Evolutionary conservation across 352 stramenopile genomes (phyloP).

Genomic region (Pythium apleroticum): DNA sequence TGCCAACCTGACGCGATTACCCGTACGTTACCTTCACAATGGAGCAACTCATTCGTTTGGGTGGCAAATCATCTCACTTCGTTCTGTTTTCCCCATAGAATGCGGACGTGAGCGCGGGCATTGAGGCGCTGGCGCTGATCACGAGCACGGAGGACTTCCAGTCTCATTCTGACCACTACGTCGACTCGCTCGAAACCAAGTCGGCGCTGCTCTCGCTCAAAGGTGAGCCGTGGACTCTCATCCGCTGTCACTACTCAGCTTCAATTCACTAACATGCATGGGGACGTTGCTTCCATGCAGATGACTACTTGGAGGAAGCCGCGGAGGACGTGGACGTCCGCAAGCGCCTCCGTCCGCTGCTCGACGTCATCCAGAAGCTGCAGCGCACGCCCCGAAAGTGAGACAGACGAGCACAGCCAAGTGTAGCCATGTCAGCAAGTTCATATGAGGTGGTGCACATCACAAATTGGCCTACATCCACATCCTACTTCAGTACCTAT

Average conservation of each 20-base stretch:
- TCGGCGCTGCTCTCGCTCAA: constrained; percentile 52
- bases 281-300: constrained; percentile 25
- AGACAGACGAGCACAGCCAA: not conserved
- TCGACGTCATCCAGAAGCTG: constrained; percentile 53
- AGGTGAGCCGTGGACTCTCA: constrained; percentile 45
- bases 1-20: constrained; percentile 41
- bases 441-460: constrained; percentile 9
- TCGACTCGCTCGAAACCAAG: constrained; percentile 62
- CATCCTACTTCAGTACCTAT: not conserved
- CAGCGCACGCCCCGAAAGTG: constrained; percentile 21
- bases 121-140: constrained; percentile 72
- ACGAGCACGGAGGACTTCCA: constrained; percentile 86
- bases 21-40: constrained; percentile 13
- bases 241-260: too few species aligned
- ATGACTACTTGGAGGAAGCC: constrained; percentile 69
- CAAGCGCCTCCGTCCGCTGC: constrained; percentile 70
- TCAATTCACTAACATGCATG: constrained; percentile 5
- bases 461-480: not conserved
- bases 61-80: not conserved
- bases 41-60: not conserved
- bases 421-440: constrained; percentile 5
- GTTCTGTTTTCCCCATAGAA: constrained; percentile 30
- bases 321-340: constrained; percentile 61
- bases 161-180: constrained; percentile 54
- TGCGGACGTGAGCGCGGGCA: constrained; percentile 52